Base-by-base conservation (phyloP, 805 yeast genomes). In the Scheffersomyces stipitis region DNA sequence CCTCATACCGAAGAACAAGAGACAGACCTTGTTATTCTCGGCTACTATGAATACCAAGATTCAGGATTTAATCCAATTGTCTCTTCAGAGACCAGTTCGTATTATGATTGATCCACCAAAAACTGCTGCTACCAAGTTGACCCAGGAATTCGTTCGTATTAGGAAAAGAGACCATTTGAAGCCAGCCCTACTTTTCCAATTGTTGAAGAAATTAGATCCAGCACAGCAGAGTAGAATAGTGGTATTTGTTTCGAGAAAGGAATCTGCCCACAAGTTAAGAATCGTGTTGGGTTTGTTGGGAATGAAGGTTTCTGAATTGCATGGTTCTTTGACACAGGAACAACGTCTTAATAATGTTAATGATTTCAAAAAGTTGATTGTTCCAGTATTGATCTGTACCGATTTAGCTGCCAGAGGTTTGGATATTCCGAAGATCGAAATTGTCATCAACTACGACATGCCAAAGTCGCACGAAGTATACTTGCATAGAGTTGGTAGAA, bases 351-450 rank as follows among this genome's bases (percentile, higher is more conserved):
- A 75, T 42, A 84, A 86, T 54, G 86, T 93, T 30, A 84, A 81
- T 8, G 84, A 81, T 41, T 93, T 93, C 70, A 88, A 87, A 51
- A 80, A 78, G 45, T 71, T 88, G 46, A 77, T 78, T 3, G 96
- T 90, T 22, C 96, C 98, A 1, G 80, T 91, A 7, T 71, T 93
- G 41, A 74, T 93, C 28, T 93, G 98, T 81, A 93, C 99, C 1
- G 99, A 93, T 75, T 76, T 93, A 61, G 99, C 99, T 2, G 91
- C 99, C 18, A 86, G 99, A 79, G 99, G 99, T 75, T 76, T 93
- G 58, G 99, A 93, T 84, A 93, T 93, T 56, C 98, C 98, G 44
- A 91, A 91, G 65, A 90, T 93, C 59, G 98, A 90, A 60, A 81
- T 84, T 41, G 99, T 93, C 31, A 77, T 93, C 55, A 93, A 93